Base-by-base conservation (phyloP, 371 early-diverging fungal species). In the Lichtheimia hyalospora region DNA sequence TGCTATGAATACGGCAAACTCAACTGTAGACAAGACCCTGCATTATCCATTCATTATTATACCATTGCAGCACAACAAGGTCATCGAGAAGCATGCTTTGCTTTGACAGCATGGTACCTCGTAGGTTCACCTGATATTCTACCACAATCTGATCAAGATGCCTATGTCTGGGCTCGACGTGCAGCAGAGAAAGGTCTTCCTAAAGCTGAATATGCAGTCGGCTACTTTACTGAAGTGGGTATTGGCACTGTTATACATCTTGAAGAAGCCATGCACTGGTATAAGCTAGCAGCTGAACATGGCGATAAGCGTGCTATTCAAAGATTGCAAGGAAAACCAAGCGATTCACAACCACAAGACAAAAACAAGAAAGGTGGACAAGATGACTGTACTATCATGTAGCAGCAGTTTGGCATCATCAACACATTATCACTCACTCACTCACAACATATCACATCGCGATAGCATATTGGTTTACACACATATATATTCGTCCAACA, bases 131-230 rank as follows among this genome's bases (percentile, higher is more conserved):
- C 79, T 5, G 88, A 88, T 2, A 84, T 92, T 2, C 61, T 96
- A 34, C 86, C 84, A 20, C 93, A 92, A 67, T 87, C 85, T n/a
- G 94, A 96, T 68, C 84, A 83, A 28, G 92, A 93, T 70, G 94
- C 96, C 10, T 96, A 91, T 64, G 64, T 89, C 16, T 96, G 95
- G 95, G 93, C 94, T 7, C 82, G 81, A 55, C 82, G 89, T 42
- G 92, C 94, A 1, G 96, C 96, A 2, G 93, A 93, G 58, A 88
- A 91, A 68, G 90, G 89, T 10, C 62, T 92, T 24, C 84, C 93
- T 12, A 94, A 93, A 70, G 96, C 96, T 6, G 89, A 93, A 66
- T 94, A 92, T 70, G 92, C 93, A 15, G 87, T 95, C 34, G 95
- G 91, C 20, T 92, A 93, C 61, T 93, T 91, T 54, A 84, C 85